phyloP scores from a whole-genome alignment of 2,329 filamentous ascomycete genomes.

The Juglanconis juglandina region DNA sequence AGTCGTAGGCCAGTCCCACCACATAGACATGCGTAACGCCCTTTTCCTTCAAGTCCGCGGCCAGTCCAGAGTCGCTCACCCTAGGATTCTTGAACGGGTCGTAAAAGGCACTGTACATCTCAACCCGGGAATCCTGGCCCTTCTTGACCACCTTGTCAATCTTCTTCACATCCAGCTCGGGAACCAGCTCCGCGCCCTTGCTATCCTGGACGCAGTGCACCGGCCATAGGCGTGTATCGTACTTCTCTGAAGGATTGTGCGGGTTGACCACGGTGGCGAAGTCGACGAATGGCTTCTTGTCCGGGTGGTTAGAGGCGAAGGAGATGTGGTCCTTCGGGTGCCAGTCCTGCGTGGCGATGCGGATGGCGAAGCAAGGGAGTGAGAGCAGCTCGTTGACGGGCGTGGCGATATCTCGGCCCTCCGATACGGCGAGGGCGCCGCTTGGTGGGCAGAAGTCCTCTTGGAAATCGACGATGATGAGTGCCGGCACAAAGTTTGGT shows the following conservation, averaged over 20 bases:
- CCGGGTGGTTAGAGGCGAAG: slow-evolving; percentile 75
- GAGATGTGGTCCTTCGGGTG: slow-evolving; percentile 83
- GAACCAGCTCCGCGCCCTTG: slow-evolving; percentile 67
- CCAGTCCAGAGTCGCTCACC: slow-evolving; percentile 62
- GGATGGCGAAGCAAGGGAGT: slow-evolving; percentile 66
- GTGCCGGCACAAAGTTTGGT: slow-evolving; percentile 42
- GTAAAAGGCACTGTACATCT: slow-evolving; percentile 93
- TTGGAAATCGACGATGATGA: slow-evolving; percentile 82
- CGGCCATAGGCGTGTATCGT: slow-evolving; percentile 77
- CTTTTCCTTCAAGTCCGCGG: slow-evolving; percentile 49
- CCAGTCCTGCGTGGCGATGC: slow-evolving; percentile 88
- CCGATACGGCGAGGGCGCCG: slow-evolving; percentile 77
- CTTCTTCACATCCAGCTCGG: slow-evolving; percentile 61
- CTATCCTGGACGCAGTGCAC: slow-evolving; percentile 80
- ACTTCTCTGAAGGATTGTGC: slow-evolving; percentile 56
- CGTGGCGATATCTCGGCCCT: slow-evolving; percentile 67
- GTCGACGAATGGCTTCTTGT: slow-evolving; percentile 66
- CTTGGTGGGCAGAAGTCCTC: slow-evolving; percentile 91
- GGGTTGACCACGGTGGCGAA: slow-evolving; percentile 65
- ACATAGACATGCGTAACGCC: slow-evolving; percentile 77
- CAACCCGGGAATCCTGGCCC: slow-evolving; percentile 68
- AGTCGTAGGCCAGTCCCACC: slow-evolving; percentile 83
- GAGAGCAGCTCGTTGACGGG: slow-evolving; percentile 71
- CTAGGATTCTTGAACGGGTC: slow-evolving; percentile 67
- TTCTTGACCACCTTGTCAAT: slow-evolving; percentile 74